Conservation (phyloP, 2,329 filamentous ascomycete genomes). For the Magnaporthiopsis incrustans region DNA sequence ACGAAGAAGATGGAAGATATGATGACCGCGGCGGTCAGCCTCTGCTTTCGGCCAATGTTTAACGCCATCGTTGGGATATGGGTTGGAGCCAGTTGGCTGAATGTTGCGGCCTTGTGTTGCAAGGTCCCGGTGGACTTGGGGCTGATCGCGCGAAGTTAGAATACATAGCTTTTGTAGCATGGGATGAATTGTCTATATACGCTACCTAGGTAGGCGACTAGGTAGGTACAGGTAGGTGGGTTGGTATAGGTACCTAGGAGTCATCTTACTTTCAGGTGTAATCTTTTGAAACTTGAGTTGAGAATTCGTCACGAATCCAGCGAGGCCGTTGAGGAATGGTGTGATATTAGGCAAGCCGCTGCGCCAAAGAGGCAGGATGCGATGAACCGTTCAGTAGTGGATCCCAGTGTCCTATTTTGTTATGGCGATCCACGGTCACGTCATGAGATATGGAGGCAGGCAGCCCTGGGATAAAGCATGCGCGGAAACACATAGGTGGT, state of each 20-base stretch:
- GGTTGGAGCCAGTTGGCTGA: background rate
- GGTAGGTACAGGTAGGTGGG: too few species aligned
- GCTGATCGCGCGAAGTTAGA: too few species aligned
- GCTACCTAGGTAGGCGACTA: too few species aligned
- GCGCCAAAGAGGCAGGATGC: too few species aligned
- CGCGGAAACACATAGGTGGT: background rate
- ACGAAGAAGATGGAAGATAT: slow-evolving; percentile 45
- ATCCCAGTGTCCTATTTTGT: background rate
- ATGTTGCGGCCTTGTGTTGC: background rate
- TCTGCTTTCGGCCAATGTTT: slow-evolving; percentile 33
- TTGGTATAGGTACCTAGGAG: too few species aligned
- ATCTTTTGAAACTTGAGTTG: background rate
- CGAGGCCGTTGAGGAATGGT: too few species aligned
- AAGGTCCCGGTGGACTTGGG: background rate
- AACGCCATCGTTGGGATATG: slow-evolving; percentile 23
- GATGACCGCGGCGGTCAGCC: slow-evolving; percentile 36
- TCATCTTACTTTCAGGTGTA: too few species aligned
- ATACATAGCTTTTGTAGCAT: background rate
- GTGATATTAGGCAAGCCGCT: too few species aligned
- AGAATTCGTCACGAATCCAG: too few species aligned
- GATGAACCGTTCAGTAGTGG: too few species aligned
- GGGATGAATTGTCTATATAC: background rate
- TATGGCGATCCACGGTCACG: background rate
- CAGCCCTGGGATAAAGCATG: background rate
- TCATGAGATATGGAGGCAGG: background rate